phyloP scores from a whole-genome alignment of 164 flowering plant species.

The Vitis cinerea region DNA sequence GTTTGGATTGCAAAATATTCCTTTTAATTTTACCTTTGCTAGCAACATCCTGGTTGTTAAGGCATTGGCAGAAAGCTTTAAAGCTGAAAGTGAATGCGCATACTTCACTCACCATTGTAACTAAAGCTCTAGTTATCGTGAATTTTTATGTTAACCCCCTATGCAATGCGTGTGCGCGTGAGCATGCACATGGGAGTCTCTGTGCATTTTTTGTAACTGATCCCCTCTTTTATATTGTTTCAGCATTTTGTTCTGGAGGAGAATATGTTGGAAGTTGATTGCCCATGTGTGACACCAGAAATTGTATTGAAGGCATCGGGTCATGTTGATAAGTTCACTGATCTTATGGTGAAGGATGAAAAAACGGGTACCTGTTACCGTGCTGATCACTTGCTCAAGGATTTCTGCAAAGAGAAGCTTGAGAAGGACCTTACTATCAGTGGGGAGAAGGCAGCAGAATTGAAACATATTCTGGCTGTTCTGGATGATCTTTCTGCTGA shows the following conservation, averaged over 20 bases:
- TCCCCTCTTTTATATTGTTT: constrained; percentile 6
- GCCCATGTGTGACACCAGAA: constrained; percentile 98
- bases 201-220: no score
- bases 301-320: constrained; percentile 96
- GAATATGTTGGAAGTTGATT: constrained; percentile 96
- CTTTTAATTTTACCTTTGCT: no score
- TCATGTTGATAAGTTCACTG: constrained; percentile 97
- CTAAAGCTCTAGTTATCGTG: no score
- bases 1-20: no score
- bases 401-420: constrained; percentile 87
- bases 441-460: constrained; percentile 71
- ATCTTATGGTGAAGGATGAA: constrained; percentile 98
- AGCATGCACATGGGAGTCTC: no score
- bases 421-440: constrained; percentile 70
- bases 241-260: constrained; percentile 97
- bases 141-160: no score
- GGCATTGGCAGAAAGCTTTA: no score
- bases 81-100: no score
- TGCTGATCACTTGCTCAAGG: constrained; percentile 94
- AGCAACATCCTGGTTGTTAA: no score
- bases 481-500: constrained; percentile 86
- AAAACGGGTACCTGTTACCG: constrained; percentile 86
- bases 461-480: constrained; percentile 73
- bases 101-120: no score
- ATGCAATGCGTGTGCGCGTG: no score